Evolutionary conservation across 495 filamentous ascomycete species (phyloP), one percentile per base, ranked within the genome.

Genomic region (Aspergillus carlsbadensis): DNA sequence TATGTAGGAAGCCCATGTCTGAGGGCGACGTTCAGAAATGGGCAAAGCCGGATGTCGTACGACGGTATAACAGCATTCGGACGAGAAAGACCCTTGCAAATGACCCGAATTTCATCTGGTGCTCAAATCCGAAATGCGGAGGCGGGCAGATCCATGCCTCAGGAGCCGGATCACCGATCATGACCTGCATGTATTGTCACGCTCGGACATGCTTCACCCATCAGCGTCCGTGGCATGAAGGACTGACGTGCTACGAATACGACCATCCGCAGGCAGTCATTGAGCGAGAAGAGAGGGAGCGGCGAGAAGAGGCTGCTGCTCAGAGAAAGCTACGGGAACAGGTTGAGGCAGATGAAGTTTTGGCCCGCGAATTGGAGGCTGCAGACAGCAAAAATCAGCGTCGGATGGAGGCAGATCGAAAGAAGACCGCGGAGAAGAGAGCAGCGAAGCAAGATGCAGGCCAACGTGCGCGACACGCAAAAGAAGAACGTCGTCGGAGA

Each of bases 211-310:
- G 52, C 31, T 46, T 46, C 34, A 37, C 18, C 11, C 40, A 54
- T 29, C 42, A 54, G 21, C 52, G 42, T 41, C 52, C 42, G 13
- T 54, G 42, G 52, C 52, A 54, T 29, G 41, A 45, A 29, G 40
- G 21, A 13, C 22, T 54, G 42, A 46, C 52, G 20, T 54, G 52
- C 17, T 24, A 46, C n/a, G 52, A 46, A 14, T 45, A 24, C 15
- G 52, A 54, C 17, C 40, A 46, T 46, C 52, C 41, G 11, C 41
- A 46, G 31, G 11, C 21, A 11, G 26, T 35, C 24, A 33, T 15
- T 18, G n/a, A 35, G 37, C 15, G 13, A 24, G 50, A 48, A 15
- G 34, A 31, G 29, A n/a, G 3, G 26, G 24, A 33, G 15, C 15
- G 15, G 10, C n/a, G 24, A n/a, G 33, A 50, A 36, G 17, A 3